Conservation (phyloP, 257 asterid species). For the Leptodermis oblonga region DNA sequence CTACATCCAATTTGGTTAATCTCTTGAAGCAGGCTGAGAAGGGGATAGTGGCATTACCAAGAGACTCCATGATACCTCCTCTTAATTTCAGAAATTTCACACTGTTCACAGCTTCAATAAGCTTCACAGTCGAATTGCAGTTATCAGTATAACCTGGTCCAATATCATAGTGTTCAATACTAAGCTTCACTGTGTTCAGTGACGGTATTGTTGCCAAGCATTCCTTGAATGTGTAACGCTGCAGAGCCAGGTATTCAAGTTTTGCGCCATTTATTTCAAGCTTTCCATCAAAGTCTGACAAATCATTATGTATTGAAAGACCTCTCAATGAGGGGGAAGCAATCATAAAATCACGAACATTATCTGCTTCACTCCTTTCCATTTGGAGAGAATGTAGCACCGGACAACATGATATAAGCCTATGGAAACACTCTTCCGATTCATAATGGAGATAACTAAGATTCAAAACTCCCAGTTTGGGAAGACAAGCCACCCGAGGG, state of each 20-base stretch:
- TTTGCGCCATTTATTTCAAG: neutral
- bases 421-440: neutral
- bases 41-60: neutral
- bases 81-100: neutral
- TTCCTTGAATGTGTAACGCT: no score
- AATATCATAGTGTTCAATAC: neutral
- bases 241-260: neutral
- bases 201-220: neutral
- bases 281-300: neutral
- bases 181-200: neutral
- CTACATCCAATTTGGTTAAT: neutral
- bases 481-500: neutral
- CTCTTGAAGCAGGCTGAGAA: neutral
- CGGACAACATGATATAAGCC: neutral
- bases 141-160: neutral
- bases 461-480: neutral
- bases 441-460: neutral
- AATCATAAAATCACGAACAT: neutral
- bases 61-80: neutral
- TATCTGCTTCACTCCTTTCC: neutral
- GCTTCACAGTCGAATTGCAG: neutral
- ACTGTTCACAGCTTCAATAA: neutral
- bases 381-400: neutral
- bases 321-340: neutral
- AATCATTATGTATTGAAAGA: neutral